Conservation (phyloP, 2,329 filamentous ascomycete genomes). For the Paecilomyces sp. region DNA sequence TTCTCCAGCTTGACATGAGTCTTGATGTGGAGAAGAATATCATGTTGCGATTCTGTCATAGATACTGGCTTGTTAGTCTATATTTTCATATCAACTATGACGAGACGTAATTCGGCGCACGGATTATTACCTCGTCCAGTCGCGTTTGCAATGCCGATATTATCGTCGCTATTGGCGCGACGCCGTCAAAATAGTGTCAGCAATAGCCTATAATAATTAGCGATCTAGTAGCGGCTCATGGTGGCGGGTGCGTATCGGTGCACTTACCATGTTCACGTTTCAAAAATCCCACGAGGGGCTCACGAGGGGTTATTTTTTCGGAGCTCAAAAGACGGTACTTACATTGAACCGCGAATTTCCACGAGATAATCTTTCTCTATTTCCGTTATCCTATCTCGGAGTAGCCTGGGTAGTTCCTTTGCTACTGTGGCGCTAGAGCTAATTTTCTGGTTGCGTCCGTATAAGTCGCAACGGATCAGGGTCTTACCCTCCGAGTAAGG, state of each 20-base stretch:
- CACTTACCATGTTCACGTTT: neutral
- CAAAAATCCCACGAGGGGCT: neutral
- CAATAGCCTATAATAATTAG: neutral
- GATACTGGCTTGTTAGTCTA: neutral
- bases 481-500: conserved; percentile 19
- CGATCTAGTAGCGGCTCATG: neutral
- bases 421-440: neutral
- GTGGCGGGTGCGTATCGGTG: neutral
- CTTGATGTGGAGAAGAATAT: conserved; percentile 7
- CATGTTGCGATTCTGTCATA: conserved; percentile 2
- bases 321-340: neutral
- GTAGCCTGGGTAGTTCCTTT: conserved; percentile 1
- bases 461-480: conserved; percentile 24
- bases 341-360: neutral
- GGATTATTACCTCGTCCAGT: neutral
- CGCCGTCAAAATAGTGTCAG: neutral
- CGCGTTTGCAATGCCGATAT: neutral
- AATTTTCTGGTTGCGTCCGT: conserved; percentile 2
- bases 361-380: neutral
- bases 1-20: conserved; percentile 9
- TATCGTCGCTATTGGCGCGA: neutral
- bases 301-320: neutral
- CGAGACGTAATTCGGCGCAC: neutral
- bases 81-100: neutral
- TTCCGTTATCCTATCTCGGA: conserved; percentile 1